Evolutionary conservation across 495 filamentous ascomycete species (phyloP), one percentile per base, ranked within the genome.

Genomic region (Apiosordaria backusii): DNA sequence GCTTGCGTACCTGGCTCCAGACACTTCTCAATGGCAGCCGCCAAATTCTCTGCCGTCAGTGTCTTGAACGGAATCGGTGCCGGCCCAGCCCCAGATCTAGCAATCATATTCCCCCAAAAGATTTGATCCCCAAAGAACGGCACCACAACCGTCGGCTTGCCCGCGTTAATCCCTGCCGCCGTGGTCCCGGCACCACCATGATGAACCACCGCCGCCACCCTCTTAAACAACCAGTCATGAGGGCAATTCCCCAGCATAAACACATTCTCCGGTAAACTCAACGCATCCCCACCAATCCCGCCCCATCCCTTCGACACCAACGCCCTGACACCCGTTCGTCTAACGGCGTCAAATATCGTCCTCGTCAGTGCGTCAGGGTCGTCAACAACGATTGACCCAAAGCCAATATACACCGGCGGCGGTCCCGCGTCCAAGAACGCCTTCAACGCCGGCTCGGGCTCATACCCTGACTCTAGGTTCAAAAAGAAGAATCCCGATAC

Each of bases 51-150:
- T 0, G 83, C 80, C 0, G 84, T 91, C 23, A 96, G 78, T 23
- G 85, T 80, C 69, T 88, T 90, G 74, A 87, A 83, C 0, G 89
- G 88, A 64, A 93, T 89, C 0, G 91, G 90, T 0, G 74, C 68
- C 0, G 90, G 90, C 3, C 91, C 91, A 1, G 90, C 91, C 4
- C 89, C 88, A 19, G 90, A 87, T 55, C 76, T 80, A 3, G 87
- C 86, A 22, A 94, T 85, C 83, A 94, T 90, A 1, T 84, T 78
- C 19, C 91, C 91, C 91, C 91, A 94, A 67, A 93, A 94, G 1
- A 89, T 88, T 71, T 94, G 90, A 64, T 94, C 91, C 4, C 91
- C 91, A 70, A 95, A 94, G 78, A 95, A 95, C 0, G 91, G 91
- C 9, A 95, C 86, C 24, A 95, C 82, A 1, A 91, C 82, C 0